Evolutionary conservation across 495 filamentous ascomycete species (phyloP).

Genomic region (Talaromyces borbonicus): DNA sequence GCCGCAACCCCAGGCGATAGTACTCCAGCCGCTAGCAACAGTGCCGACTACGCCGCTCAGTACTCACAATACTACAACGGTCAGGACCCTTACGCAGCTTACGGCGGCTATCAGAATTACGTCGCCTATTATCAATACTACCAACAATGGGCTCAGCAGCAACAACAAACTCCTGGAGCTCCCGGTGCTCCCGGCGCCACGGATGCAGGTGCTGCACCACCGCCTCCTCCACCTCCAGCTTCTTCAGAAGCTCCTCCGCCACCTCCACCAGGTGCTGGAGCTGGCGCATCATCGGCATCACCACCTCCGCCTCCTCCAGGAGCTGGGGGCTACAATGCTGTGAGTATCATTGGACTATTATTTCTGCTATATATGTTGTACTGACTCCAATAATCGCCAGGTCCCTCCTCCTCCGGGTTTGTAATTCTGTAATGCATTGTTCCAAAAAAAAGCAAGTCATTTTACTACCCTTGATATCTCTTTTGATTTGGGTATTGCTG

Average conservation of each 20-base stretch:
- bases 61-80: conserved; percentile 76
- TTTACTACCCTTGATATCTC: no score
- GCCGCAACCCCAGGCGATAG: conserved; percentile 25
- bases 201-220: conserved; percentile 35
- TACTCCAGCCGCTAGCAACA: conserved; percentile 29
- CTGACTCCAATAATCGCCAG: conserved; percentile 12
- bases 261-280: conserved; percentile 38
- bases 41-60: conserved; percentile 60
- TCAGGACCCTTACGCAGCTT: conserved; percentile 81
- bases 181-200: conserved; percentile 21
- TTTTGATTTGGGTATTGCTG: no score
- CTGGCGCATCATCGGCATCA: conserved; percentile 58
- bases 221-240: conserved; percentile 52
- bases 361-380: not conserved
- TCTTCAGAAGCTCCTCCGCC: conserved; percentile 56
- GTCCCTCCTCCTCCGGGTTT: conserved; percentile 45
- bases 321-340: conserved; percentile 56
- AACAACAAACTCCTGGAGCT: conserved; percentile 27
- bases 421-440: conserved; percentile 11
- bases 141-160: conserved; percentile 48
- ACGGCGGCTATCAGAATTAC: conserved; percentile 79
- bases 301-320: conserved; percentile 54
- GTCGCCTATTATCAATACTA: conserved; percentile 61
- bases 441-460: conserved; percentile 7
- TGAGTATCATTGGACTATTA: conserved; percentile 21